Evolutionary conservation across 2,329 filamentous ascomycete genomes (phyloP).

Genomic region (Exophiala sp.): DNA sequence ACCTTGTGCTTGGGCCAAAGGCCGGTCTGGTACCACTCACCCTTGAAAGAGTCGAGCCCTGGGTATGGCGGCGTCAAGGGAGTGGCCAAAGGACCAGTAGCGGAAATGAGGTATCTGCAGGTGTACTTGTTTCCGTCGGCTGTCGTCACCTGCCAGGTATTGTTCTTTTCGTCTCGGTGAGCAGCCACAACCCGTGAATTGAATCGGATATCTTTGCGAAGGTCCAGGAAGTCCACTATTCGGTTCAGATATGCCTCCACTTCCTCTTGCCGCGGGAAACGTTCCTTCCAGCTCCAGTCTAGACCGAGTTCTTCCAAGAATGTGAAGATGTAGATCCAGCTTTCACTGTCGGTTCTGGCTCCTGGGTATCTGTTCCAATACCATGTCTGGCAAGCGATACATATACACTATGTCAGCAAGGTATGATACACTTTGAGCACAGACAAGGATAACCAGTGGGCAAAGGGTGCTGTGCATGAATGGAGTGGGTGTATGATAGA

Average conservation of each 20-base stretch:
- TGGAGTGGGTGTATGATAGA: no score
- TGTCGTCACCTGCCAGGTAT: slow-evolving; percentile 43
- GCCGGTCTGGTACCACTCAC: slow-evolving; percentile 53
- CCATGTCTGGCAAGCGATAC: no score
- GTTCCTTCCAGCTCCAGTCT: slow-evolving; percentile 29
- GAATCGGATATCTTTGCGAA: slow-evolving; percentile 44
- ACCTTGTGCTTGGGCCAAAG: slow-evolving; percentile 53
- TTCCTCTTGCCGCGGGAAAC: slow-evolving; percentile 36
- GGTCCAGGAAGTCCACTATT: slow-evolving; percentile 40
- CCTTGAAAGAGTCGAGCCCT: slow-evolving; percentile 54
- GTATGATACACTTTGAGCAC: no score
- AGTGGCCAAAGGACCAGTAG: slow-evolving; percentile 47
- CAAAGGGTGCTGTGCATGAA: no score
- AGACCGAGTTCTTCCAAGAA: slow-evolving; percentile 37
- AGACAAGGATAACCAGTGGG: no score
- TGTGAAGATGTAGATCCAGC: slow-evolving; percentile 38
- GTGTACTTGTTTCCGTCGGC: slow-evolving; percentile 36
- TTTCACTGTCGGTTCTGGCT: slow-evolving; percentile 43
- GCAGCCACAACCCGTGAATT: slow-evolving; percentile 39
- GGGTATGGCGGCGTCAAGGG: slow-evolving; percentile 51
- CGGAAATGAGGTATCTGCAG: slow-evolving; percentile 42
- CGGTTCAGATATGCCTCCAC: slow-evolving; percentile 44
- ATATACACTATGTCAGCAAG: no score
- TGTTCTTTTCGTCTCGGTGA: slow-evolving; percentile 34
- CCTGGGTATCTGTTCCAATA: slow-evolving; percentile 37